These are phyloP conservation scores for Themeda triandra DNA, from an alignment of 176 grass and related monocot genomes.

Conservation along the genomic window DNA sequence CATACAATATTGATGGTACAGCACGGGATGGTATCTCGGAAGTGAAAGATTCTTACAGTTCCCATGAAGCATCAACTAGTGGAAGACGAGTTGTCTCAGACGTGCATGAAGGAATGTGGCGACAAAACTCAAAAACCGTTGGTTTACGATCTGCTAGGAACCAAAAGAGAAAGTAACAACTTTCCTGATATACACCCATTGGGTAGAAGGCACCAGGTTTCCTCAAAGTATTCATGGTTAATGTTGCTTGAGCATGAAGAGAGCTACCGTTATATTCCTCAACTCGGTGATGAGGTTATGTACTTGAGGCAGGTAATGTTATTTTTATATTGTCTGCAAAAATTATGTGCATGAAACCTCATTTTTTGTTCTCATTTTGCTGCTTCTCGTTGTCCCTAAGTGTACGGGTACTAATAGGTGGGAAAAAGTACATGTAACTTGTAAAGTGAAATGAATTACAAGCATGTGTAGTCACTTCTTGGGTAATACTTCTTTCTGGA, in stretches of 20 bases:
- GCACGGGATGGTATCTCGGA: slow-evolving; percentile 28
- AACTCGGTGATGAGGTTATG: slow-evolving; percentile 82
- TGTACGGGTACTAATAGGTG: slow-evolving; percentile 9
- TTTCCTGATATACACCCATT: slow-evolving; percentile 46
- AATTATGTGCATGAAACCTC: not conserved
- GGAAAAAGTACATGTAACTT: not conserved
- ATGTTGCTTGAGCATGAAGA: slow-evolving; percentile 95
- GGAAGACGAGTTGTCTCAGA: slow-evolving; percentile 49
- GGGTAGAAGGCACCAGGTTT: slow-evolving; percentile 48
- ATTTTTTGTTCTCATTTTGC: not conserved
- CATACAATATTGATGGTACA: slow-evolving; percentile 27
- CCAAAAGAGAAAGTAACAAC: slow-evolving; percentile 59
- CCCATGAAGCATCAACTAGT: slow-evolving; percentile 70
- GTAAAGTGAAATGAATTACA: slow-evolving; percentile 1
- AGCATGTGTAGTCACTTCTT: not conserved
- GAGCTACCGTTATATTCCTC: slow-evolving; percentile 91
- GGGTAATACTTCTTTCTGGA: slow-evolving; percentile 4
- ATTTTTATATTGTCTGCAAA: slow-evolving; percentile 3
- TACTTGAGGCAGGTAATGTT: slow-evolving; percentile 85
- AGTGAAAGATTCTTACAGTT: slow-evolving; percentile 53
- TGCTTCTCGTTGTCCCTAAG: not conserved
- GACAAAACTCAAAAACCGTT: slow-evolving; percentile 50
- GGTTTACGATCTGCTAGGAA: slow-evolving; percentile 82
- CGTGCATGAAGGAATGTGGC: slow-evolving; percentile 44
- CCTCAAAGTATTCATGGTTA: slow-evolving; percentile 76